Conservation (phyloP, 2,329 filamentous ascomycete species). For the Nemania sp. region DNA sequence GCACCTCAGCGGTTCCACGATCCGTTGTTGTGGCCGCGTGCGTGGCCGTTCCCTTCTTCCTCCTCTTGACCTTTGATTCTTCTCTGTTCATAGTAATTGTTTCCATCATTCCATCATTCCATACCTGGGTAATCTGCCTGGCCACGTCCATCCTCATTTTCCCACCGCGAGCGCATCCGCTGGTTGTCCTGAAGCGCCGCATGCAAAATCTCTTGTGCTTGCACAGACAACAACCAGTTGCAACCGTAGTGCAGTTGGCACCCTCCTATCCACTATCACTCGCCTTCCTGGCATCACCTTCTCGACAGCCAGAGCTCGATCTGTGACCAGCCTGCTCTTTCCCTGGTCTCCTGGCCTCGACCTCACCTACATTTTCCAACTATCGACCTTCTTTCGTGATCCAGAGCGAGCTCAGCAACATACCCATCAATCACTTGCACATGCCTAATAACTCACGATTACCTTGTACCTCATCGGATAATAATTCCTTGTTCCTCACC, state of each 20-base stretch:
- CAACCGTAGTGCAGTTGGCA: slow-evolving; percentile 12
- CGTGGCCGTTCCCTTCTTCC: slow-evolving; percentile 21
- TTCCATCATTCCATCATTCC: slow-evolving; percentile 16
- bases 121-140: slow-evolving; percentile 25
- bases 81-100: slow-evolving; percentile 29
- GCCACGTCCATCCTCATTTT: slow-evolving; percentile 15
- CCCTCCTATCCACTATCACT: slow-evolving; percentile 3
- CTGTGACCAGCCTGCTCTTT: slow-evolving; percentile 20
- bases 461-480: slow-evolving; percentile 21
- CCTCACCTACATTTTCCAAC: slow-evolving; percentile 40
- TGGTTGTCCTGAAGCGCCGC: slow-evolving; percentile 12
- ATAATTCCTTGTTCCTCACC: slow-evolving; percentile 29
- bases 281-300: slow-evolving; percentile 2
- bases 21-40: slow-evolving; percentile 34
- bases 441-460: slow-evolving; percentile 15
- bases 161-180: slow-evolving; percentile 3
- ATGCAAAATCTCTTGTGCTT: slow-evolving; percentile 17
- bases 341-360: slow-evolving; percentile 17
- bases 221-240: slow-evolving; percentile 2
- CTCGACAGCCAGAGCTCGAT: slow-evolving; percentile 6
- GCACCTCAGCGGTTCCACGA: slow-evolving; percentile 36
- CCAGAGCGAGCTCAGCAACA: slow-evolving; percentile 19
- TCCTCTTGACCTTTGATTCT: slow-evolving; percentile 31
- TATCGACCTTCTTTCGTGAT: slow-evolving; percentile 40
- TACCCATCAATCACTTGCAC: too few relatives aligned